Percentiles rank a stretch among this genome's conserved stretches.
Conservation (phyloP, 345 rosid species). For the Lenwebbia sp. region DNA sequence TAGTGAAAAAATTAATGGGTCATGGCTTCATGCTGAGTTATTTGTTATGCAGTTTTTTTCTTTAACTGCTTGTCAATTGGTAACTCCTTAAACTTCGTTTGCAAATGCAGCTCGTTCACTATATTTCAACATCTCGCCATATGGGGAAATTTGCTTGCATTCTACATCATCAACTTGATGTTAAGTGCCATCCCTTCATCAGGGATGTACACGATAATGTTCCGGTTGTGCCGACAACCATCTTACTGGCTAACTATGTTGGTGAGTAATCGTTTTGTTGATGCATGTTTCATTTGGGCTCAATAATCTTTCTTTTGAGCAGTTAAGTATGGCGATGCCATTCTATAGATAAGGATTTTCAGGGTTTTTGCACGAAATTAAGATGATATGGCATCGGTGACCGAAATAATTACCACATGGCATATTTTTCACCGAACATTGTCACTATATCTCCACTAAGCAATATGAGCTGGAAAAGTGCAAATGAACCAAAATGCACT, state of each 20-base stretch:
- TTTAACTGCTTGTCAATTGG: neutral
- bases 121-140: conserved; percentile 80
- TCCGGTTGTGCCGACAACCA: conserved; percentile 76
- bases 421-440: neutral
- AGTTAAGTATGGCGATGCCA: neutral
- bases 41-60: neutral
- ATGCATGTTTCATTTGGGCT: neutral
- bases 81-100: neutral
- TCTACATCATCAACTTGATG: conserved; percentile 73
- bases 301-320: neutral
- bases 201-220: conserved; percentile 94
- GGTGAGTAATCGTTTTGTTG: conserved; percentile 27
- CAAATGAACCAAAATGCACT: neutral
- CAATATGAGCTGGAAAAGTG: neutral
- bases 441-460: neutral
- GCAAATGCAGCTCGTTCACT: conserved; percentile 74
- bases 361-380: neutral
- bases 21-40: neutral
- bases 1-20: neutral
- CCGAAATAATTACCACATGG: neutral
- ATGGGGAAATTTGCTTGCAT: conserved; percentile 82
- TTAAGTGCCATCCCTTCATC: conserved; percentile 79
- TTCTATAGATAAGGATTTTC: neutral
- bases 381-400: neutral
- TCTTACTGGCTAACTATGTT: conserved; percentile 82